Evolutionary conservation across 2,329 filamentous ascomycete genomes (phyloP), one percentile per base, ranked within the genome.

Genomic region (Ramularia endophylla): DNA sequence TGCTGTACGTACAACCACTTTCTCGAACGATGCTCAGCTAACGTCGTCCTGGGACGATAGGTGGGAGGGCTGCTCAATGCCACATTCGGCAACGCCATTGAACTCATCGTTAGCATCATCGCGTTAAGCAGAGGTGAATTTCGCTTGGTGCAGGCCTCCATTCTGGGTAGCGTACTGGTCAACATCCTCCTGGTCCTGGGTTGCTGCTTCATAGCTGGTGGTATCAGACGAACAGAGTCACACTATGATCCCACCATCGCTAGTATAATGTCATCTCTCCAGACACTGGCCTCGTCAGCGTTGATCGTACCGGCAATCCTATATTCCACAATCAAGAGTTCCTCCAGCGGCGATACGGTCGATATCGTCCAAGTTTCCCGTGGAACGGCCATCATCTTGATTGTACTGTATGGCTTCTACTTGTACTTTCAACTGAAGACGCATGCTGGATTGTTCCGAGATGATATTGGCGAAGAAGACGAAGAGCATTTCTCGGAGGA

Each of bases 61-160:
- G 63, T 88, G 18, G 85, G 85, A 40, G 84, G 85, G n/a, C 63
- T 86, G 46, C 70, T 85, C 41, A 87, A 87, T 61, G 83, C 83
- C n/a, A 87, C 83, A 0, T 87, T 87, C 63, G 83, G 83, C 53
- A 88, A 87, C 63, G 83, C 82, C 7, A 83, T 88, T 36, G 85
- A 89, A 62, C 65, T 89, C 49, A 87, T 87, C 67, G 84, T 94
- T 60, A 94, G 86, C 63, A 89, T 97, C 54, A 84, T 97, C 51
- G 90, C 90, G 12, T 75, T 97, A 38, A 79, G 74, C 52, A 80
- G 90, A 54, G 79, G 80, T 49, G 85, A 97, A 67, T 94, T 95
- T 59, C 81, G 90, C 55, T 88, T 97, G 48, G 90, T 97, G 9
- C 92, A 97, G 68, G 84, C 90, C n/a, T 94, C 87, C 48, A 95